These are phyloP conservation scores for Penicillium sp. DNA, from an alignment of 2,329 filamentous ascomycete genomes.

Conservation along the genomic window DNA sequence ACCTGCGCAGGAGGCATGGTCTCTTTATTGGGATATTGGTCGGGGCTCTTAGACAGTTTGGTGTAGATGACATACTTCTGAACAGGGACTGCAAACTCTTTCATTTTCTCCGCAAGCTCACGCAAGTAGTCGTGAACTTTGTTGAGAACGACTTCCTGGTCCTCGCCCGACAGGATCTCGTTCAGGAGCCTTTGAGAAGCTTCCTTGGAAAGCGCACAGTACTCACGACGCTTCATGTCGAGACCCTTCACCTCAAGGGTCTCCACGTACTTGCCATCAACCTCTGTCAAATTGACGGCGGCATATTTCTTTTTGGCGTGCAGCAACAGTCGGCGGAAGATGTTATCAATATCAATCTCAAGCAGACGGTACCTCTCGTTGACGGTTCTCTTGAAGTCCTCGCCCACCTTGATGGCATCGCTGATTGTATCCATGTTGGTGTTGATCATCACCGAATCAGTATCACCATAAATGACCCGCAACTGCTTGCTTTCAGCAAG, in stretches of 20 bases:
- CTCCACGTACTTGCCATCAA: slow-evolving; percentile 83
- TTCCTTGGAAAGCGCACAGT: slow-evolving; percentile 91
- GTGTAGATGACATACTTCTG: slow-evolving; percentile 97
- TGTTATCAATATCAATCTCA: slow-evolving; percentile 97
- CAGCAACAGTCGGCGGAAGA: slow-evolving; percentile 86
- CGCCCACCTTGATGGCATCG: slow-evolving; percentile 83
- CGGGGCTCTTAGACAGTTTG: slow-evolving; percentile 88
- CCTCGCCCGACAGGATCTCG: slow-evolving; percentile 88
- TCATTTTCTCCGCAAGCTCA: slow-evolving; percentile 80
- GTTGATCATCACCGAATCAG: slow-evolving; percentile 99
- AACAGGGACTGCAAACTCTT: slow-evolving; percentile 64
- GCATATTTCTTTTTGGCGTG: slow-evolving; percentile 99
- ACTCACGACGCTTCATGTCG: slow-evolving; percentile 96
- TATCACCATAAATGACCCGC: slow-evolving; percentile 97
- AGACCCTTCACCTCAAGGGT: slow-evolving; percentile 97
- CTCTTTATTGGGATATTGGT: slow-evolving; percentile 88
- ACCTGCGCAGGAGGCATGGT: slow-evolving; percentile 98
- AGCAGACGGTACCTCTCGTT: slow-evolving; percentile 88
- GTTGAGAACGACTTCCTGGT: slow-evolving; percentile 77
- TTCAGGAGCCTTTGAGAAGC: slow-evolving; percentile 86
- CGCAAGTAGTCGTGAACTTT: slow-evolving; percentile 91
- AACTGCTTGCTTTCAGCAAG: slow-evolving; percentile 85
- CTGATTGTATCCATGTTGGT: slow-evolving; percentile 92
- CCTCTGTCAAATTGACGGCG: slow-evolving; percentile 85
- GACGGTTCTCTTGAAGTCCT: slow-evolving; percentile 90